Percentiles rank a stretch among this genome's conserved stretches.
phyloP scores from a whole-genome alignment of 148 eudicot genomes.

The Nyssa sinensis region DNA sequence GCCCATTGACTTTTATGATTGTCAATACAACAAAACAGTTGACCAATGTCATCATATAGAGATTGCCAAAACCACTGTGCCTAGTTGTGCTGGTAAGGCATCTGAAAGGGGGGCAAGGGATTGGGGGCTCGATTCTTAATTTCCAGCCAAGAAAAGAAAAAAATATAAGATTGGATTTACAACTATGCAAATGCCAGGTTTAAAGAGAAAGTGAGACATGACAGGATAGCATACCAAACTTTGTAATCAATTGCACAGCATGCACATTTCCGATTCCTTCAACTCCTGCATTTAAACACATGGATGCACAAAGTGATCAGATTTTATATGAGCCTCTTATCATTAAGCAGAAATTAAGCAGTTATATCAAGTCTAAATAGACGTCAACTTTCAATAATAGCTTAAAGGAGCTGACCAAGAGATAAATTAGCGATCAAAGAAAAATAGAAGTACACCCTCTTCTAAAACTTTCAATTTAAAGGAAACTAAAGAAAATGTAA shows the following conservation, averaged over 20 bases:
- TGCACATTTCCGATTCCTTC: constrained; percentile 81
- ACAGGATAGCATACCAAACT: constrained; percentile 52
- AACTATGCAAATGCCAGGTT: background rate
- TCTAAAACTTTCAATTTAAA: background rate
- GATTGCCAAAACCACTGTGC: too few species aligned
- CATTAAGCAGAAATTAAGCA: background rate
- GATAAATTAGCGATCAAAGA: background rate
- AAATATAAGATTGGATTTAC: background rate
- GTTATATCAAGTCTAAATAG: background rate
- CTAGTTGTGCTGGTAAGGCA: too few species aligned
- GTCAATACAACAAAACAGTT: too few species aligned
- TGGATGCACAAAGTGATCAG: background rate
- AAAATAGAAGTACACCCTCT: background rate
- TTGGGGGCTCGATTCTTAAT: background rate
- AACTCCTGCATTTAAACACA: constrained; percentile 58
- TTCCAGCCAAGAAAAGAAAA: background rate
- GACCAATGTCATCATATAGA: too few species aligned
- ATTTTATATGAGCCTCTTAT: background rate
- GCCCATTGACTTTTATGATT: too few species aligned
- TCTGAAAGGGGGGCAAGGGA: background rate
- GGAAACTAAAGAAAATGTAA: background rate
- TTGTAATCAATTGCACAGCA: constrained; percentile 78
- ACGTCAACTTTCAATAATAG: background rate
- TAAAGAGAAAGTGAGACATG: background rate
- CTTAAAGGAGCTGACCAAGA: background rate